Evolutionary conservation across 371 early-diverging fungal genomes (phyloP).

Genomic region (Conidiobolus coronatus): DNA sequence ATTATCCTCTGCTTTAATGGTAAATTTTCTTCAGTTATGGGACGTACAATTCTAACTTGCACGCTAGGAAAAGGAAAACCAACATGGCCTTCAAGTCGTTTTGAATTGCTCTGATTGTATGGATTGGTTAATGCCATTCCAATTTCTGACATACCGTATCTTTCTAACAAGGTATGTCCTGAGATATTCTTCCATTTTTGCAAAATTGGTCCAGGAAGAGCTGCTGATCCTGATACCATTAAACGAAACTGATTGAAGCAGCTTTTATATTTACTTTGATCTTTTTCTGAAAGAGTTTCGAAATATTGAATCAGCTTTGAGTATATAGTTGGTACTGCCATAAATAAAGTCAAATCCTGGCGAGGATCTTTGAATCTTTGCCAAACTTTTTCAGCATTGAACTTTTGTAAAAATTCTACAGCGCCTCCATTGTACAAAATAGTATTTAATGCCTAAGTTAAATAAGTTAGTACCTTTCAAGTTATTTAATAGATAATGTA

Average conservation of each 20-base stretch:
- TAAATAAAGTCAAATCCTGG: constrained; percentile 35
- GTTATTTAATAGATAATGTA: background rate
- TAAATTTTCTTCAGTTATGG: constrained; percentile 4
- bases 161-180: constrained; percentile 48
- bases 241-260: constrained; percentile 42
- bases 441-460: constrained; percentile 33
- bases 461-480: constrained; percentile 7
- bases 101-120: constrained; percentile 14
- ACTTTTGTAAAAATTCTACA: constrained; percentile 44
- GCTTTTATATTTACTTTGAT: constrained; percentile 11
- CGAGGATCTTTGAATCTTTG: constrained; percentile 18
- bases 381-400: constrained; percentile 38
- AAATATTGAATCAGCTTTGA: constrained; percentile 3
- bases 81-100: constrained; percentile 31
- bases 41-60: constrained; percentile 26
- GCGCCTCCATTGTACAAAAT: constrained; percentile 44
- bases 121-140: constrained; percentile 70
- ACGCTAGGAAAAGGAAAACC: constrained; percentile 60
- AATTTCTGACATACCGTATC: constrained; percentile 78
- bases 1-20: constrained; percentile 19
- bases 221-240: constrained; percentile 55
- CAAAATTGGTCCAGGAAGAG: constrained; percentile 41
- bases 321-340: constrained; percentile 81
- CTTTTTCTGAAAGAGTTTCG: background rate
- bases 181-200: constrained; percentile 37